Base-by-base conservation (phyloP, 768 basidiomycete species). In the Holtermannia corniformis region DNA sequence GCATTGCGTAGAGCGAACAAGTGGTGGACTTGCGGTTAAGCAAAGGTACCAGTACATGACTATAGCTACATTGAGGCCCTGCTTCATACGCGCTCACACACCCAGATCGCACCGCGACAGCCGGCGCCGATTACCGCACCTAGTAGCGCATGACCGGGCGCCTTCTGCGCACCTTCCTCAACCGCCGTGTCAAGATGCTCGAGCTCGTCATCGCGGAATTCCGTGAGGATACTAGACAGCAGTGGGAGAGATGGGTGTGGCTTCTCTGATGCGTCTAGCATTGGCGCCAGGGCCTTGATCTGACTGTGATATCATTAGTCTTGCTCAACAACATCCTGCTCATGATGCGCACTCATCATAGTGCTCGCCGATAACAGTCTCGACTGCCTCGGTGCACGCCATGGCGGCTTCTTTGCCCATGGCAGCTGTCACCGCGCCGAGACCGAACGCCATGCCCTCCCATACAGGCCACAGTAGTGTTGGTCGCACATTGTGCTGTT, bases 321-420 rank as follows among this genome's bases (percentile, higher is more conserved):
- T n/a, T n/a, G n/a, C n/a, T n/a, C n/a, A n/a, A n/a, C n/a, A n/a
- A n/a, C n/a, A n/a, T n/a, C n/a, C n/a, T n/a, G 27, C 43, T 2
- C n/a, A n/a, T 14, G 40, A n/a, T 12, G 79, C 87, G 67, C 68
- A 93, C 92, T 95, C 90, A 70, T 96, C 88, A 64, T 97, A 97
- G 73, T 97, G 92, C 72, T 97, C 92, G 40, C 92, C 92, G 49
- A 97, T 97, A 51, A 89, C 89, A 0, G 92, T 95, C 72, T 97
- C 92, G 19, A 97, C 91, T 0, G 92, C 92, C 71, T 97, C 92
- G 0, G 92, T 97, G 64, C 92, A 96, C 4, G 92, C 92, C 92
- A 97, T 97, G 0, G 92, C 90, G 12, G 91, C 89, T 61, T 95
- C 85, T 65, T 82, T 85, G 32, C 92, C 86, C 80, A 93, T 78